Evolutionary conservation across 306 rosid species (phyloP).

Genomic region (Castanospermum australe): DNA sequence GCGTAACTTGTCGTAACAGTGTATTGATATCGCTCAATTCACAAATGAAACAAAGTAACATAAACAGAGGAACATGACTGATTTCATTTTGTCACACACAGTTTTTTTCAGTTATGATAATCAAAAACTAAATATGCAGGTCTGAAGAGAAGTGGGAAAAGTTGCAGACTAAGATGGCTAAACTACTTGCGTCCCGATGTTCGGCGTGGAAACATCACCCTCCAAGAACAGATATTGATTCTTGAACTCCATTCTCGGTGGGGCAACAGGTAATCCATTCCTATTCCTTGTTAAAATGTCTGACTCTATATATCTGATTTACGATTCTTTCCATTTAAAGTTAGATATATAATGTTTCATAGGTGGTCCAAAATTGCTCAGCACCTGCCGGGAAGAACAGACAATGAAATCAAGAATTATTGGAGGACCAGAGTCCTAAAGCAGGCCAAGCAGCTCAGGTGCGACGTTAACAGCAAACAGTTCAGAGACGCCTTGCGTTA

Average conservation of each 20-base stretch:
- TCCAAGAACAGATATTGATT: slow-evolving; percentile 62
- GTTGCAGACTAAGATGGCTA: slow-evolving; percentile 71
- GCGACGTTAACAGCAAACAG: slow-evolving; percentile 86
- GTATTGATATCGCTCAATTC: too few relatives aligned
- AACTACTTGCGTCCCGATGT: slow-evolving; percentile 64
- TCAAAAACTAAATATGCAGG: slow-evolving; percentile 26
- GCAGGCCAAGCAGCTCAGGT: slow-evolving; percentile 88
- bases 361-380: slow-evolving; percentile 94
- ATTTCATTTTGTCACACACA: neutral
- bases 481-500: slow-evolving; percentile 61
- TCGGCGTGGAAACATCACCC: slow-evolving; percentile 60
- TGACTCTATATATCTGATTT: neutral
- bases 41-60: too few relatives aligned
- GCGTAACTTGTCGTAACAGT: neutral
- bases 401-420: slow-evolving; percentile 82
- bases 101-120: neutral
- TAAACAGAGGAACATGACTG: neutral
- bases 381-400: slow-evolving; percentile 78
- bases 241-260: slow-evolving; percentile 64
- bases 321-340: neutral
- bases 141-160: slow-evolving; percentile 60
- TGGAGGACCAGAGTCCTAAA: slow-evolving; percentile 90
- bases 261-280: slow-evolving; percentile 54
- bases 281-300: neutral
- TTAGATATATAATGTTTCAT: neutral